These are phyloP conservation scores for Parastagonospora nodorum DNA, from an alignment of 2,329 filamentous ascomycete genomes.

Conservation along the genomic window DNA sequence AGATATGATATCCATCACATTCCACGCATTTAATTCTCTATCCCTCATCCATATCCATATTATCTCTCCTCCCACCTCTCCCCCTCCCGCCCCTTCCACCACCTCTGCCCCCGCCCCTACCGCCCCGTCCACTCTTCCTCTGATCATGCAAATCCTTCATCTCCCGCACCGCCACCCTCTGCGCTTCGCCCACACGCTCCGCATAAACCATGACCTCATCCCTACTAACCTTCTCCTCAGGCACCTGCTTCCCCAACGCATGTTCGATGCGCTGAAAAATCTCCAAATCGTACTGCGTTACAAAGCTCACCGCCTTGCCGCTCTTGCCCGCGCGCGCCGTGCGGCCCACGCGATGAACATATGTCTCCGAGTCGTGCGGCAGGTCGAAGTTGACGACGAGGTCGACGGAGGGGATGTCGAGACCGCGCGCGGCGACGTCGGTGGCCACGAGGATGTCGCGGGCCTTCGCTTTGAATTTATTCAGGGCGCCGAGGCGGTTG, in stretches of 20 bases:
- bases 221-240: slow-evolving; percentile 71
- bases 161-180: slow-evolving; percentile 76
- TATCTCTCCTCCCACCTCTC: slow-evolving; percentile 55
- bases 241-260: slow-evolving; percentile 76
- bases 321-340: slow-evolving; percentile 86
- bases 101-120: slow-evolving; percentile 53
- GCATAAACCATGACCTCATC: slow-evolving; percentile 86
- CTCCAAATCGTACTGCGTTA: slow-evolving; percentile 87
- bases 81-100: slow-evolving; percentile 16
- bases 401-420: slow-evolving; percentile 92
- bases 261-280: slow-evolving; percentile 81
- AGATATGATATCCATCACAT: not conserved
- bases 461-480: slow-evolving; percentile 83
- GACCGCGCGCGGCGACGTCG: slow-evolving; percentile 88
- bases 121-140: slow-evolving; percentile 60
- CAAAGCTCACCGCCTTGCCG: slow-evolving; percentile 78
- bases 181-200: slow-evolving; percentile 78
- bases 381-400: slow-evolving; percentile 86
- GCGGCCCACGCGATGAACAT: slow-evolving; percentile 86
- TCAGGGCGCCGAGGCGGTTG: slow-evolving; percentile 81
- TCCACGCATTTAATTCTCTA: slow-evolving; percentile 36
- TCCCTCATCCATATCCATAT: slow-evolving; percentile 79
- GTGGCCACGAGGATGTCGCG: slow-evolving; percentile 89
- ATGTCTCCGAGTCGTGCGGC: slow-evolving; percentile 84
- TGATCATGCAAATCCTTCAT: slow-evolving; percentile 81